phyloP scores from a whole-genome alignment of 2,329 filamentous ascomycete species.

The Alternaria rosae region DNA sequence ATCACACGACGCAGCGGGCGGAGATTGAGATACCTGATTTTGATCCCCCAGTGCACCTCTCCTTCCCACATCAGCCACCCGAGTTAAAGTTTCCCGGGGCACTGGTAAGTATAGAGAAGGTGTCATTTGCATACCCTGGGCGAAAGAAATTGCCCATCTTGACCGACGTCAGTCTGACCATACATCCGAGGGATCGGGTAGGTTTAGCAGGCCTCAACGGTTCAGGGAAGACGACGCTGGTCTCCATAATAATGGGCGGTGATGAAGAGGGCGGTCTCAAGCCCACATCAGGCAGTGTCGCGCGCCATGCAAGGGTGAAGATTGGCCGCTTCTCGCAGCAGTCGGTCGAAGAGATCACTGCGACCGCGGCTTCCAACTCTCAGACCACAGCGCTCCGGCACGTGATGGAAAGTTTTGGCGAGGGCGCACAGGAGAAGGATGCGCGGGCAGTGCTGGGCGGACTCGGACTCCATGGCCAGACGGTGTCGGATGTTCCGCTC shows the following conservation, averaged over 20 bases:
- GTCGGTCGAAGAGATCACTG: constrained; percentile 73
- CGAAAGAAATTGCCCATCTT: constrained; percentile 58
- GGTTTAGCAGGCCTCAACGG: constrained; percentile 83
- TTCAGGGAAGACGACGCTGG: constrained; percentile 79
- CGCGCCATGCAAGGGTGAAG: constrained; percentile 72
- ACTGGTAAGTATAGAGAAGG: constrained; percentile 74
- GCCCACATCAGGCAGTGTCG: constrained; percentile 68
- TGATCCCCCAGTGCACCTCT: constrained; percentile 64
- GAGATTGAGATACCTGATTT: constrained; percentile 75
- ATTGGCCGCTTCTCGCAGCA: constrained; percentile 83
- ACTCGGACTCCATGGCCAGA: constrained; percentile 73
- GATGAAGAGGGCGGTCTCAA: constrained; percentile 46
- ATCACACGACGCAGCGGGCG: constrained; percentile 59
- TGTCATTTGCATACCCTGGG: constrained; percentile 69
- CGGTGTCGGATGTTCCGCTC: constrained; percentile 76
- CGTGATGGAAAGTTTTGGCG: constrained; percentile 63
- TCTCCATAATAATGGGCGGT: constrained; percentile 71
- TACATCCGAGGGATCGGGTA: constrained; percentile 76
- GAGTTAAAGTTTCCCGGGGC: constrained; percentile 79
- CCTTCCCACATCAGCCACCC: constrained; percentile 66
- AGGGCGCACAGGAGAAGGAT: constrained; percentile 69
- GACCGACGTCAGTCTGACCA: constrained; percentile 69
- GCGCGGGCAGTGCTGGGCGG: constrained; percentile 71
- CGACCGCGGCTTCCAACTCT: constrained; percentile 59
- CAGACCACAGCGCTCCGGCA: constrained; percentile 70